phyloP scores from a whole-genome alignment of 805 yeast species.

The Wickerhamiella allomyrinae region DNA sequence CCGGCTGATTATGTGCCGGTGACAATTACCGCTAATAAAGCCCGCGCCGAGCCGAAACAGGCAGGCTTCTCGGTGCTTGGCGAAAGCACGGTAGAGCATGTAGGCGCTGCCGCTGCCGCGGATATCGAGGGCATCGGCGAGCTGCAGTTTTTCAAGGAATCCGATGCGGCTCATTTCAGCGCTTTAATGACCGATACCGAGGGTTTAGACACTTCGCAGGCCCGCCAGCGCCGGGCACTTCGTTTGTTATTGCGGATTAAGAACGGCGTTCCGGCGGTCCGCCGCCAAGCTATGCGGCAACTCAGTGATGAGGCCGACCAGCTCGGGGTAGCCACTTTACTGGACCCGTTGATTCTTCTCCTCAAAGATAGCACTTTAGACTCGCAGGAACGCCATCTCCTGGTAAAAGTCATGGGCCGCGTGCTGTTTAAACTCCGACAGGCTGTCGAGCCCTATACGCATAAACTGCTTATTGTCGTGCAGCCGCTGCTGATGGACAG shows the following conservation, averaged over 20 bases:
- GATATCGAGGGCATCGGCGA: slow-evolving; percentile 55
- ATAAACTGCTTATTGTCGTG: slow-evolving; percentile 54
- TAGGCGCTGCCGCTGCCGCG: slow-evolving; percentile 25
- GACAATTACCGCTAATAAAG: slow-evolving; percentile 26
- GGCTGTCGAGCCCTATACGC: slow-evolving; percentile 55
- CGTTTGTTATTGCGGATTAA: slow-evolving; percentile 49
- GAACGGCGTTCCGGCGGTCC: slow-evolving; percentile 55
- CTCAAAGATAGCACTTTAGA: slow-evolving; percentile 57
- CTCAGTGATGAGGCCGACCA: slow-evolving; percentile 47
- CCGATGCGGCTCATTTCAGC: slow-evolving; percentile 60
- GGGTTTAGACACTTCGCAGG: slow-evolving; percentile 18
- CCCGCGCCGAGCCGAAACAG: slow-evolving; percentile 17
- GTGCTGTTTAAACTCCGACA: slow-evolving; percentile 53
- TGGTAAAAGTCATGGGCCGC: slow-evolving; percentile 64
- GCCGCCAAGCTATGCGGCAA: slow-evolving; percentile 57
- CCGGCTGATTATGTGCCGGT: slow-evolving; percentile 34
- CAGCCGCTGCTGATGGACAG: slow-evolving; percentile 73
- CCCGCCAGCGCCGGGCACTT: slow-evolving; percentile 12
- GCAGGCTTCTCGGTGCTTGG: slow-evolving; percentile 42
- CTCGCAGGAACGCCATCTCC: slow-evolving; percentile 69
- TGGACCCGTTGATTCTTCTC: slow-evolving; percentile 61
- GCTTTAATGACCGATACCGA: slow-evolving; percentile 29
- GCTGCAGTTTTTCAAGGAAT: slow-evolving; percentile 51
- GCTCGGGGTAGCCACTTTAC: slow-evolving; percentile 57
- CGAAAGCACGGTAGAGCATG: slow-evolving; percentile 20